Conservation (phyloP, 2,329 filamentous ascomycete species). For the Penicillium sp. region DNA sequence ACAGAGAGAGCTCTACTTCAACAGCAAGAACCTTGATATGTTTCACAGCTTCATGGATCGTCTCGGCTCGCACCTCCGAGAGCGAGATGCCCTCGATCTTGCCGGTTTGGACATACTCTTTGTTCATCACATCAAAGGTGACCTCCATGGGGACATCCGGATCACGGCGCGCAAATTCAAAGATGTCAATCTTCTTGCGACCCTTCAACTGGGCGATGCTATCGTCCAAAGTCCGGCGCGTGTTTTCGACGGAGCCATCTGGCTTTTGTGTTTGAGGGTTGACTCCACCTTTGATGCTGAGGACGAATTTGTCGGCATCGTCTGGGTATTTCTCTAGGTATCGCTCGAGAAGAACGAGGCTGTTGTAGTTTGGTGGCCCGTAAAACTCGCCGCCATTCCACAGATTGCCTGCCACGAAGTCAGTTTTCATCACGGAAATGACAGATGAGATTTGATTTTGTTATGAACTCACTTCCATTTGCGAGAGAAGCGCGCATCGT, state of each 20-base stretch:
- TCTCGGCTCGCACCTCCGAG: too few relatives aligned
- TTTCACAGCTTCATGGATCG: too few relatives aligned
- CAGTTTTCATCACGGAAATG: too few relatives aligned
- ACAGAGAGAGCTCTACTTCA: constrained; percentile 53
- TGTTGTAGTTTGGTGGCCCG: constrained; percentile 28
- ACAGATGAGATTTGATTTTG: too few relatives aligned
- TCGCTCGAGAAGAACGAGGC: constrained; percentile 24
- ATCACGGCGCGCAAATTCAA: constrained; percentile 52
- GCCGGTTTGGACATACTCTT: constrained; percentile 30
- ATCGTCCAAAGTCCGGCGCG: constrained; percentile 52
- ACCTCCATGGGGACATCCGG: constrained; percentile 44
- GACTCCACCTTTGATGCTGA: constrained; percentile 26
- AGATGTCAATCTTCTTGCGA: constrained; percentile 54
- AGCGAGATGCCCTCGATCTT: constrained; percentile 13
- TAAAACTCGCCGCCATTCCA: constrained; percentile 34
- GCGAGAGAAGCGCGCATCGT: constrained; percentile 37
- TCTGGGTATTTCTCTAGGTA: constrained; percentile 28
- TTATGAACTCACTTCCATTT: constrained; percentile 51
- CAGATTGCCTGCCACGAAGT: constrained; percentile 37
- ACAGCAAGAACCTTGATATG: constrained; percentile 26
- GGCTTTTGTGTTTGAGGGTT: constrained; percentile 32
- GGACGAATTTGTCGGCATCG: constrained; percentile 24
- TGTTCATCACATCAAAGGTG: constrained; percentile 27
- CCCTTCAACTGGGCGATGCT: constrained; percentile 45
- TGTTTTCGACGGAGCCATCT: constrained; percentile 47